Evolutionary conservation across 2,329 filamentous ascomycete species (phyloP).

Genomic region (Fusarium sp.): DNA sequence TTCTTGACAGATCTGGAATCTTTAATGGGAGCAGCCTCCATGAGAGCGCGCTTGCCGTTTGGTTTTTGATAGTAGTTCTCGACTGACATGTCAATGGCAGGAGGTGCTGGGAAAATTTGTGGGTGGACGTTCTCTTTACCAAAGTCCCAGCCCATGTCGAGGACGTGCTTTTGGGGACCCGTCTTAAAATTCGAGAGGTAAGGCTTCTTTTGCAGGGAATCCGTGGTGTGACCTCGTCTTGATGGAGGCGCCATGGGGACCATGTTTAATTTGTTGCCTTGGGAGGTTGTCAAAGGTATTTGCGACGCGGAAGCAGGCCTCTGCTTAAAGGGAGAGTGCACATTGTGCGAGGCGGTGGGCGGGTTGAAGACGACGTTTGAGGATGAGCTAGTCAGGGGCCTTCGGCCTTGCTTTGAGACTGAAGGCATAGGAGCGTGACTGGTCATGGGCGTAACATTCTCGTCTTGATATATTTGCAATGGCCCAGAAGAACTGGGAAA

Average conservation of each 20-base stretch:
- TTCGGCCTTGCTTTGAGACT: conserved; percentile 59
- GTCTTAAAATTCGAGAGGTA: conserved; percentile 70
- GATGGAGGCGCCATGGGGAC: conserved; percentile 75
- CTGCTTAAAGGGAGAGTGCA: conserved; percentile 77
- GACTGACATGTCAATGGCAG: conserved; percentile 61
- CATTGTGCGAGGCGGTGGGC: conserved; percentile 62
- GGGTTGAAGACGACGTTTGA: conserved; percentile 77
- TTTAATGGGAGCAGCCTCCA: conserved; percentile 79
- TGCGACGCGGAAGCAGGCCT: conserved; percentile 70
- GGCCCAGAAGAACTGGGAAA: conserved; percentile 60
- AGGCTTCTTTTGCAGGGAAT: conserved; percentile 77
- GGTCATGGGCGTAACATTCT: conserved; percentile 61
- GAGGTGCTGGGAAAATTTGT: conserved; percentile 61
- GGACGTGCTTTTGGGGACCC: conserved; percentile 63
- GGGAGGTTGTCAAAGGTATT: conserved; percentile 65
- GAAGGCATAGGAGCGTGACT: conserved; percentile 69
- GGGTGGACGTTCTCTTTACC: conserved; percentile 70
- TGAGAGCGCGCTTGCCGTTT: conserved; percentile 70
- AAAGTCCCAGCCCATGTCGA: conserved; percentile 54
- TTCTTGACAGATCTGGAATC: conserved; percentile 77
- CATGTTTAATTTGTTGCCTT: conserved; percentile 72
- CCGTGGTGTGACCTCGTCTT: conserved; percentile 66
- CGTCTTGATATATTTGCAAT: conserved; percentile 65
- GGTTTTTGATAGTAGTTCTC: conserved; percentile 66
- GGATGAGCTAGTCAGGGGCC: conserved; percentile 63